Conservation (phyloP, 2,329 filamentous ascomycete species). For the Phaeosphaeria sp. region DNA sequence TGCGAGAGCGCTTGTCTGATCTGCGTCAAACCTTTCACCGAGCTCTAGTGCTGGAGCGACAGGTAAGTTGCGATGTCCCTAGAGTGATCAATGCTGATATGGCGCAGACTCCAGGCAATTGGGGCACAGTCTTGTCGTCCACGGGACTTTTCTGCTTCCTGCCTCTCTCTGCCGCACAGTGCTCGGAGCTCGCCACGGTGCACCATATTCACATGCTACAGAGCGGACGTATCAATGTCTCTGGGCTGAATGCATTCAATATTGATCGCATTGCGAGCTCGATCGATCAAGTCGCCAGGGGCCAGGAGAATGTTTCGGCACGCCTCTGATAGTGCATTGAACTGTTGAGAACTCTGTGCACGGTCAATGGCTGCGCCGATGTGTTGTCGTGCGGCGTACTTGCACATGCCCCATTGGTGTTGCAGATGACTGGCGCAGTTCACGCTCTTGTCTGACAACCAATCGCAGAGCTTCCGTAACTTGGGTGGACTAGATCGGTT, state of each 20-base stretch:
- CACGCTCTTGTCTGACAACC: too few relatives aligned
- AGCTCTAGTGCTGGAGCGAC: conserved; percentile 13
- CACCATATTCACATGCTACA: conserved; percentile 31
- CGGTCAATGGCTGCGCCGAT: too few relatives aligned
- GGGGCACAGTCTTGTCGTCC: conserved; percentile 21
- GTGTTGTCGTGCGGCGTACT: too few relatives aligned
- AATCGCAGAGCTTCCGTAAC: too few relatives aligned
- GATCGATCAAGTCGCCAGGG: conserved; percentile 18
- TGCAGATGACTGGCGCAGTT: too few relatives aligned
- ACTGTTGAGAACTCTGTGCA: too few relatives aligned
- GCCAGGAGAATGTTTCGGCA: neutral
- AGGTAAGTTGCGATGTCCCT: conserved; percentile 8
- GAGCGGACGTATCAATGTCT: conserved; percentile 34
- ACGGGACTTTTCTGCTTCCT: conserved; percentile 33
- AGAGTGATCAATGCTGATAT: conserved; percentile 1
- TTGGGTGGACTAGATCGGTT: too few relatives aligned
- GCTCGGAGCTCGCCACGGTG: conserved; percentile 16
- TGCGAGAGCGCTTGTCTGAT: conserved; percentile 19
- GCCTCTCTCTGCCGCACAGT: conserved; percentile 19
- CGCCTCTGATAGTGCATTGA: neutral
- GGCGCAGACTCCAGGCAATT: conserved; percentile 25
- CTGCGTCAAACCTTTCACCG: conserved; percentile 14
- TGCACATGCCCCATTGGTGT: too few relatives aligned
- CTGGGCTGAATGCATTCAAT: conserved; percentile 27
- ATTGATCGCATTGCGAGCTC: conserved; percentile 23